Evolutionary conservation across 2,329 filamentous ascomycete species (phyloP).

Genomic region (Cercospora berteroae): DNA sequence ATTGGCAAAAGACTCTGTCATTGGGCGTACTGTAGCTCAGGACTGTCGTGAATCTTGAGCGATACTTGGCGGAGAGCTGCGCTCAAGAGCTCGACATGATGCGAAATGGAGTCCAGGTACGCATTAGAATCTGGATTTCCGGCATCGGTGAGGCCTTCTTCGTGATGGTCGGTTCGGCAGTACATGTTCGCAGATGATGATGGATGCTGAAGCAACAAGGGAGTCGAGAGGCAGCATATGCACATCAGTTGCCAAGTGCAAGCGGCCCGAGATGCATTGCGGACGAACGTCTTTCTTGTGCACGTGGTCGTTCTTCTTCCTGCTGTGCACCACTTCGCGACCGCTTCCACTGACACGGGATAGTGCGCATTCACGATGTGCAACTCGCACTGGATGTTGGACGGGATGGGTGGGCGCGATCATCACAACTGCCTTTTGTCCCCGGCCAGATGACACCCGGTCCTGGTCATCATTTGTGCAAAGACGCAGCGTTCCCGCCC

Average conservation of each 20-base stretch:
- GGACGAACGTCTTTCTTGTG: neutral
- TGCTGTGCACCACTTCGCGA: neutral
- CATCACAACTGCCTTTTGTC: neutral
- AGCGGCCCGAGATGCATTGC: neutral
- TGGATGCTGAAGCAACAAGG: neutral
- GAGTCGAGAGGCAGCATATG: no score
- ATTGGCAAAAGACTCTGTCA: constrained; percentile 32
- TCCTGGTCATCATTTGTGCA: neutral
- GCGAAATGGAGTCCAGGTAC: constrained; percentile 36
- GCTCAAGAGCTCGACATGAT: constrained; percentile 43
- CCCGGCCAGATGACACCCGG: neutral
- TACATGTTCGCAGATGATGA: neutral
- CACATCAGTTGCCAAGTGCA: no score
- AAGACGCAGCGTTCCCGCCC: neutral
- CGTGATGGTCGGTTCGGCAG: neutral
- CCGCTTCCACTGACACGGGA: neutral
- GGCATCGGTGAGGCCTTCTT: constrained; percentile 18
- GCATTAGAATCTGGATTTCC: neutral
- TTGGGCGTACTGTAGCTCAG: constrained; percentile 47
- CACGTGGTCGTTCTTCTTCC: neutral
- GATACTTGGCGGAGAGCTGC: constrained; percentile 48
- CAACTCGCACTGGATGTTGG: neutral
- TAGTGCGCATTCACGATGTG: neutral
- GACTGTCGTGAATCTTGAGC: constrained; percentile 52
- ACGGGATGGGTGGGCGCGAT: neutral